These are phyloP conservation scores for Aspergillus intermedius DNA, from an alignment of 2,329 filamentous ascomycete species.

Conservation along the genomic window DNA sequence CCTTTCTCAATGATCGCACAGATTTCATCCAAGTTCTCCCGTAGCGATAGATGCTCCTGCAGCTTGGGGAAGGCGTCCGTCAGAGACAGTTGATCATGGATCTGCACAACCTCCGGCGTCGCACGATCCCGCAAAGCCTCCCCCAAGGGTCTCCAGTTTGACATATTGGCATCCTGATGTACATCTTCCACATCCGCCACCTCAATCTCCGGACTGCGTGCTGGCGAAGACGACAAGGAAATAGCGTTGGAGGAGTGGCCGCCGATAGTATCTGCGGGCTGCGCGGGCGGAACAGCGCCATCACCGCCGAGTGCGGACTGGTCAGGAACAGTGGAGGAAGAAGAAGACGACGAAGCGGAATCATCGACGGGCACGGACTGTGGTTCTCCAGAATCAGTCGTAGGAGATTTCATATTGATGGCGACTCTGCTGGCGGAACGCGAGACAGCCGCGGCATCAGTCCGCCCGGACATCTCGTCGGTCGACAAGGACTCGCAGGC, in stretches of 20 bases:
- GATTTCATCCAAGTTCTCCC: constrained; percentile 30
- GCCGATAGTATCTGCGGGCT: constrained; percentile 12
- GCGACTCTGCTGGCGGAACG: constrained; percentile 41
- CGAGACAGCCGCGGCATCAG: constrained; percentile 21
- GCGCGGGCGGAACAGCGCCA: constrained; percentile 8
- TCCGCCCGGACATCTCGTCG: constrained; percentile 16
- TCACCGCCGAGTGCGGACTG: constrained; percentile 5
- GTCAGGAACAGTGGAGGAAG: constrained; percentile 8
- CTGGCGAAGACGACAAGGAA: constrained; percentile 39
- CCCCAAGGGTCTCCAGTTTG: constrained; percentile 37
- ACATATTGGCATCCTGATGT: constrained; percentile 40
- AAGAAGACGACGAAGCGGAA: constrained; percentile 10
- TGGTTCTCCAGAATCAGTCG: neutral
- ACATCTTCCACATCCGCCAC: constrained; percentile 46
- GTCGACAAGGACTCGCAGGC: constrained; percentile 28
- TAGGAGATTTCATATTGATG: constrained; percentile 41
- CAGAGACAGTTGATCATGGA: constrained; percentile 26
- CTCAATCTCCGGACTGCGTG: constrained; percentile 43
- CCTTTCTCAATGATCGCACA: constrained; percentile 32
- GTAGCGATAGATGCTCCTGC: constrained; percentile 17
- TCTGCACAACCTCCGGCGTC: constrained; percentile 28
- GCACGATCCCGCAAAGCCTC: constrained; percentile 27
- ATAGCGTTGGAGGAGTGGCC: constrained; percentile 24
- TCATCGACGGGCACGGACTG: constrained; percentile 1
- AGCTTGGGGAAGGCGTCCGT: constrained; percentile 34